Conservation (phyloP, 1,284 basidiomycete genomes). For the Xanthoconium separans region DNA sequence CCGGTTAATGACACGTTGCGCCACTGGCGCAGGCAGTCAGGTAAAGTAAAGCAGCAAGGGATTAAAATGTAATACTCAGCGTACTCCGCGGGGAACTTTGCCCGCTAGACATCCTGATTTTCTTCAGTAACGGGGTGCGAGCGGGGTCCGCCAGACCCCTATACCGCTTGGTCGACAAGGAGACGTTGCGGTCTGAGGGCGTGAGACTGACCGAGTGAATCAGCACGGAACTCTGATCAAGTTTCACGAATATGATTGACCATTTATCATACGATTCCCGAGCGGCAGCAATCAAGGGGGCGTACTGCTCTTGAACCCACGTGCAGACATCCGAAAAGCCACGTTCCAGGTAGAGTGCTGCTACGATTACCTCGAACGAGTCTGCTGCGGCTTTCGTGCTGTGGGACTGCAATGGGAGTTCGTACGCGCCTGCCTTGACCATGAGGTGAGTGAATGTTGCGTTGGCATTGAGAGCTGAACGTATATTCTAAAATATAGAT, state of each 20-base stretch:
- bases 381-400: slow-evolving; percentile 29
- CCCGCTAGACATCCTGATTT: slow-evolving; percentile 18
- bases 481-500: slow-evolving; percentile 21
- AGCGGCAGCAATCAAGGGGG: slow-evolving; percentile 27
- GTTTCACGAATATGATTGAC: slow-evolving; percentile 1
- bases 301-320: slow-evolving; percentile 33
- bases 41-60: neutral
- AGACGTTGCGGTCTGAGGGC: neutral
- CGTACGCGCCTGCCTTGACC: slow-evolving; percentile 27
- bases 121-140: slow-evolving; percentile 21
- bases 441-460: slow-evolving; percentile 33
- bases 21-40: slow-evolving; percentile 26
- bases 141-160: neutral
- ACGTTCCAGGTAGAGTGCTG: slow-evolving; percentile 29
- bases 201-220: slow-evolving; percentile 14
- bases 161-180: slow-evolving; percentile 16
- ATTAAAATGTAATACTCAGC: slow-evolving; percentile 18
- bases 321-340: slow-evolving; percentile 27
- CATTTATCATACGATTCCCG: slow-evolving; percentile 22
- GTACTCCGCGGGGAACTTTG: slow-evolving; percentile 15
- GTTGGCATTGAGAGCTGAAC: slow-evolving; percentile 31
- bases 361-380: slow-evolving; percentile 33
- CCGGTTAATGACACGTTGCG: slow-evolving; percentile 24
- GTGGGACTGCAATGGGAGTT: slow-evolving; percentile 21
- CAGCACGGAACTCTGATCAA: slow-evolving; percentile 1